A percentile compares a stretch with the other conserved stretches of the same genome.
phyloP scores from a whole-genome alignment of 495 filamentous ascomycete genomes.

The Rhypophila decipiens region DNA sequence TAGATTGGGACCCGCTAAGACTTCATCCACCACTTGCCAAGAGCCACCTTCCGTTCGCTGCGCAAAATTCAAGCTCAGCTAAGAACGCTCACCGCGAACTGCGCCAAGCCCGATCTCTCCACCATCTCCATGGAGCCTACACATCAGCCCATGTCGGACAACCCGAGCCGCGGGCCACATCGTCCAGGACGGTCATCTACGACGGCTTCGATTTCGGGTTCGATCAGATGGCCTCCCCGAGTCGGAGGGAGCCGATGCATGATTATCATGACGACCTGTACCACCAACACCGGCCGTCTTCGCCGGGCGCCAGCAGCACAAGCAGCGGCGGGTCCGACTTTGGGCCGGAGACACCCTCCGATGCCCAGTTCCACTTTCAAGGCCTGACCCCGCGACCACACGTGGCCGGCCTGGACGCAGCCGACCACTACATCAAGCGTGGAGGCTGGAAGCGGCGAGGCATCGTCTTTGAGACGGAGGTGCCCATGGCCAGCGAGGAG shows the following conservation, averaged over 20 bases:
- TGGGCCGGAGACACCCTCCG: slow-evolving; percentile 1
- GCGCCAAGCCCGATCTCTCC: slow-evolving; percentile 16
- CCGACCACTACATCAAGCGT: slow-evolving; percentile 35
- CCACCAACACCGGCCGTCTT: neutral
- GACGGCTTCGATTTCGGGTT: slow-evolving; percentile 34
- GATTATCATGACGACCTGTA: neutral
- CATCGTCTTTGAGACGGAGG: slow-evolving; percentile 37
- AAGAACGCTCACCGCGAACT: slow-evolving; percentile 11
- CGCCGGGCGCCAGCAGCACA: neutral
- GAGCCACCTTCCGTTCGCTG: neutral
- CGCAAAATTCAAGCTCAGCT: neutral
- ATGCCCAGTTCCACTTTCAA: slow-evolving; percentile 4
- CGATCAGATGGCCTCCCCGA: neutral
- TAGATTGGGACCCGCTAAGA: slow-evolving; percentile 31
- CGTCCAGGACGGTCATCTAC: slow-evolving; percentile 22
- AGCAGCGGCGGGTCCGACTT: neutral
- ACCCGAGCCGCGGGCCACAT: neutral
- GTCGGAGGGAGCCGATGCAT: slow-evolving; percentile 5
- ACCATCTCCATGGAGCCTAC: slow-evolving; percentile 3
- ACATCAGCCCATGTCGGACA: slow-evolving; percentile 6
- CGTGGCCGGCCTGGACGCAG: slow-evolving; percentile 15
- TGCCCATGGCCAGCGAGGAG: slow-evolving; percentile 16
- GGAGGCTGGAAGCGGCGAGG: slow-evolving; percentile 45
- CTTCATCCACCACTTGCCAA: slow-evolving; percentile 20
- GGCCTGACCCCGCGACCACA: slow-evolving; percentile 11